Conservation (phyloP, 2,329 filamentous ascomycete genomes). For the Corynespora cassiicola region DNA sequence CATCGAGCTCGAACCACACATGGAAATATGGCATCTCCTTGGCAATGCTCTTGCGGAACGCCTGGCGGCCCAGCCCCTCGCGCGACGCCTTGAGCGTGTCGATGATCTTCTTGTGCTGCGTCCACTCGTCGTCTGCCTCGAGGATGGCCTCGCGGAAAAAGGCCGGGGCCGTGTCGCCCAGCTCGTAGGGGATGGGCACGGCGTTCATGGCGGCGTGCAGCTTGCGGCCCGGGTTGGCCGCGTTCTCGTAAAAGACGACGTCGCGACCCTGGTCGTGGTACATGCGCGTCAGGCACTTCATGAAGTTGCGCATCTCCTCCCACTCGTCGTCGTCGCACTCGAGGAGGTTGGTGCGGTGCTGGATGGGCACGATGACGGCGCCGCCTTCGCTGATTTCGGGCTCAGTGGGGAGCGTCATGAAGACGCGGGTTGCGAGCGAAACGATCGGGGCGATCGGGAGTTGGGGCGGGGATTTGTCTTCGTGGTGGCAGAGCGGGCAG, state of each 20-base stretch:
- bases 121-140: slow-evolving; percentile 88
- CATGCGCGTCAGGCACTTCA: slow-evolving; percentile 93
- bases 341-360: slow-evolving; percentile 87
- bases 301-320: slow-evolving; percentile 99
- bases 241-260: slow-evolving; percentile 98
- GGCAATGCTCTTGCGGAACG: slow-evolving; percentile 81
- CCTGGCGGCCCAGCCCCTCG: slow-evolving; percentile 76
- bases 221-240: slow-evolving; percentile 77
- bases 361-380: slow-evolving; percentile 86
- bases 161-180: slow-evolving; percentile 90
- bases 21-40: slow-evolving; percentile 99
- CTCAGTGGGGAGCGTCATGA: slow-evolving; percentile 85
- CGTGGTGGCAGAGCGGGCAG: slow-evolving; percentile 91
- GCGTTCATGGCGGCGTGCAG: slow-evolving; percentile 85
- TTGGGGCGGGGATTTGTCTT: slow-evolving; percentile 72
- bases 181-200: slow-evolving; percentile 85
- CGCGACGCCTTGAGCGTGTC: slow-evolving; percentile 74
- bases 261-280: slow-evolving; percentile 93
- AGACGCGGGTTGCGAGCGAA: slow-evolving; percentile 84
- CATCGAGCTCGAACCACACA: slow-evolving; percentile 90
- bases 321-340: slow-evolving; percentile 99
- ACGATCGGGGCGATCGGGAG: slow-evolving; percentile 83
- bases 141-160: slow-evolving; percentile 97
- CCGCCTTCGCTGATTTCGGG: slow-evolving; percentile 85
- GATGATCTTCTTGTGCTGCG: slow-evolving; percentile 92